phyloP scores from a whole-genome alignment of 139 green algal genomes.

The Tetradesmus lagerheimii region DNA sequence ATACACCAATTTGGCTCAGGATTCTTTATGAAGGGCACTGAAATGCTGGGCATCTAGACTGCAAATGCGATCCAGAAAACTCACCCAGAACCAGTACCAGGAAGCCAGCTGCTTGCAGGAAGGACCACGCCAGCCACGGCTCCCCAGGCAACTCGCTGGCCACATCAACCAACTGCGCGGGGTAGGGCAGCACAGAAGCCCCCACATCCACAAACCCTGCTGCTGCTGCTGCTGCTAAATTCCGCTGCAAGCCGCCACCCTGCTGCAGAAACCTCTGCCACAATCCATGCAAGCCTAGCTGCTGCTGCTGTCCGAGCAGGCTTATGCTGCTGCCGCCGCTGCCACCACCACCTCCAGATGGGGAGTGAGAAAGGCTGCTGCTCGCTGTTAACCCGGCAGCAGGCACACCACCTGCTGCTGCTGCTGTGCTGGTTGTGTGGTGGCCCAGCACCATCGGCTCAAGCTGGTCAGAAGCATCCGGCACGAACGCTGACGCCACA shows the following conservation, averaged over 20 bases:
- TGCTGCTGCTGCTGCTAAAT: not conserved
- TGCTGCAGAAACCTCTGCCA: not conserved
- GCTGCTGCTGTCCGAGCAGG: not conserved
- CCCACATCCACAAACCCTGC: not conserved
- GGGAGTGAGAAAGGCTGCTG: not conserved
- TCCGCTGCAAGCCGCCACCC: not conserved
- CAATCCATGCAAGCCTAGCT: not conserved
- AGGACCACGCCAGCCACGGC: slow-evolving; percentile 36
- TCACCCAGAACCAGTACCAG: slow-evolving; percentile 16
- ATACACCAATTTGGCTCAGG: too few relatives aligned
- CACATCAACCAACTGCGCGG: not conserved
- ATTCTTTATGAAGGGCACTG: too few relatives aligned
- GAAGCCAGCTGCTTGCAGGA: slow-evolving; percentile 42
- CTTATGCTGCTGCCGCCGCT: not conserved
- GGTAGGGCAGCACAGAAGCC: not conserved
- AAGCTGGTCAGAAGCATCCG: slow-evolving; percentile 25
- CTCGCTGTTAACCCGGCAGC: not conserved
- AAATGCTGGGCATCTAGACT: too few relatives aligned
- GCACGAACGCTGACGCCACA: slow-evolving; percentile 15
- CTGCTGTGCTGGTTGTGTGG: not conserved
- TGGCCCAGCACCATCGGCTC: not conserved
- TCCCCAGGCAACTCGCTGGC: slow-evolving; percentile 6
- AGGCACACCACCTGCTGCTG: not conserved
- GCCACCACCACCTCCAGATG: not conserved
- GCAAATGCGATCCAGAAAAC: not conserved